Conservation (phyloP, 2,329 filamentous ascomycete species). For the Sarocladiaceae sp. region DNA sequence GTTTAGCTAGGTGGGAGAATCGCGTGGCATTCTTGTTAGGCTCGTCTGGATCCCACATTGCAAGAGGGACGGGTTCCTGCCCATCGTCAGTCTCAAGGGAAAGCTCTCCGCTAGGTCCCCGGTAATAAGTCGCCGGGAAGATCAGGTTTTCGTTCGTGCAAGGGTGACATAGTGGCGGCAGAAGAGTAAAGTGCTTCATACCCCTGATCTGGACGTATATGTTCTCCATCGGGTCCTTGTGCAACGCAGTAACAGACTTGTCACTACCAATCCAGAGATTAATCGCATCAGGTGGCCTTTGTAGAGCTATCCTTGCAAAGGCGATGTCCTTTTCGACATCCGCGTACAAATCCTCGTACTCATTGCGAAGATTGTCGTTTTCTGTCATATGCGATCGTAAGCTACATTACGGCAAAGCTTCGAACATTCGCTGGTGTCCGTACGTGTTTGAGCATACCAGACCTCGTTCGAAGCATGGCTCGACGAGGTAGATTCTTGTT, state of each 20-base stretch:
- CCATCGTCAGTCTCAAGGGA: conserved; percentile 29
- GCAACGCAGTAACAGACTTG: conserved; percentile 64
- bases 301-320: conserved; percentile 69
- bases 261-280: conserved; percentile 82
- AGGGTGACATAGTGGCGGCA: conserved; percentile 67
- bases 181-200: conserved; percentile 67
- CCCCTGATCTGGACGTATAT: conserved; percentile 75
- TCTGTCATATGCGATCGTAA: conserved; percentile 38
- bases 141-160: conserved; percentile 64
- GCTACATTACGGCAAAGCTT: neutral
- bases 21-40: conserved; percentile 44
- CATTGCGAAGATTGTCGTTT: conserved; percentile 75
- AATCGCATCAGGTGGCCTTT: conserved; percentile 64
- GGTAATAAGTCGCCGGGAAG: conserved; percentile 53
- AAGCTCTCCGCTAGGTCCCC: conserved; percentile 23
- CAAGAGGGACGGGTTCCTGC: conserved; percentile 53
- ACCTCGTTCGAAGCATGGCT: conserved; percentile 38
- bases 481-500: conserved; percentile 32
- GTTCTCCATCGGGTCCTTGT: conserved; percentile 84
- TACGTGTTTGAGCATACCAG: conserved; percentile 72
- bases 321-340: conserved; percentile 62
- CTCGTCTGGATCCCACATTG: conserved; percentile 69
- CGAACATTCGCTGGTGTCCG: conserved; percentile 20
- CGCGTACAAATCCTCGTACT: conserved; percentile 60
- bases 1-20: conserved; percentile 56